These are phyloP conservation scores for Fusarium albosuccineum DNA, from an alignment of 2,329 filamentous ascomycete species.

Conservation along the genomic window DNA sequence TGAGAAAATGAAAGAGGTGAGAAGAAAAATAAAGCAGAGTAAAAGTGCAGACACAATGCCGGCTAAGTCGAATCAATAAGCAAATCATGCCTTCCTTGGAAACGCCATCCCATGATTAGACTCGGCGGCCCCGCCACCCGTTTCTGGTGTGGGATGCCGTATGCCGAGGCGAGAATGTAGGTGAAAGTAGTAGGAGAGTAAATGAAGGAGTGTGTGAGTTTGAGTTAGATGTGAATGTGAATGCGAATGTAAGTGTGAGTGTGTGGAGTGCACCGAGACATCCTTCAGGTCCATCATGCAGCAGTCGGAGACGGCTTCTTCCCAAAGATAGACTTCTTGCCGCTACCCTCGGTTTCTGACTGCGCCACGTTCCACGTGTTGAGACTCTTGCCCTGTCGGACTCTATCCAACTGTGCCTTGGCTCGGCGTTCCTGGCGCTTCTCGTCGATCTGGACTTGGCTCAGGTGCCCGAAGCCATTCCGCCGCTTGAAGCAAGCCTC, in stretches of 20 bases:
- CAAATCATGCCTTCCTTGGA: conserved; percentile 42
- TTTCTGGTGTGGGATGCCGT: conserved; percentile 25
- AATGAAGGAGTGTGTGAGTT: conserved; percentile 28
- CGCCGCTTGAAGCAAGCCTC: conserved; percentile 85
- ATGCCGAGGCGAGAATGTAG: conserved; percentile 30
- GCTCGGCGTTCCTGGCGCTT: conserved; percentile 77
- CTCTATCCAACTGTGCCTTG: conserved; percentile 60
- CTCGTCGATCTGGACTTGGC: conserved; percentile 84
- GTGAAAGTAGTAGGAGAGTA: conserved; percentile 15
- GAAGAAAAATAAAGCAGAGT: conserved; percentile 25
- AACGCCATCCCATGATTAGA: conserved; percentile 47
- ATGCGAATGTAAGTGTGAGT: conserved; percentile 1
- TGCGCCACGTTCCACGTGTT: conserved; percentile 50
- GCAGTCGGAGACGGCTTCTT: conserved; percentile 51
- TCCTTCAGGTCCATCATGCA: conserved; percentile 18
- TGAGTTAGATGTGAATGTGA: background rate
- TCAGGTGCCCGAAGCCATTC: conserved; percentile 84
- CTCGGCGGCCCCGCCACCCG: conserved; percentile 31
- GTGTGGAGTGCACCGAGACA: background rate
- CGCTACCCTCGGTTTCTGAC: conserved; percentile 45
- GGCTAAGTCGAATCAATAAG: conserved; percentile 41
- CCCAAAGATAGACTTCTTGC: conserved; percentile 59
- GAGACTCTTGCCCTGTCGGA: conserved; percentile 45
- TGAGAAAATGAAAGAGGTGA: conserved; percentile 21
- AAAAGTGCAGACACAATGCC: conserved; percentile 39